Evolutionary conservation across 2,329 filamentous ascomycete genomes (phyloP).

Genomic region (Nemania diffusa): DNA sequence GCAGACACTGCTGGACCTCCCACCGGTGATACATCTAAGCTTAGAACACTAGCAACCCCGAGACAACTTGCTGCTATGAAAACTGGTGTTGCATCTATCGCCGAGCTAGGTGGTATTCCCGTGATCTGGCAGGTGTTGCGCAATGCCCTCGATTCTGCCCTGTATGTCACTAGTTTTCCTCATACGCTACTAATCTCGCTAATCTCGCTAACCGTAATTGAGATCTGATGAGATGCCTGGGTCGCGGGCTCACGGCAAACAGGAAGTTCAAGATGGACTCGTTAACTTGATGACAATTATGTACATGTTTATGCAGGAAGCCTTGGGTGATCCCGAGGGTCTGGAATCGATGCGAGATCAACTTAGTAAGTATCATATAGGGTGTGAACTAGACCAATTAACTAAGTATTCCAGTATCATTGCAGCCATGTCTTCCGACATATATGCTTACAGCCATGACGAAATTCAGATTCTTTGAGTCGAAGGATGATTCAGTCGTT

Average conservation of each 20-base stretch:
- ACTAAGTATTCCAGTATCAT: conserved; percentile 56
- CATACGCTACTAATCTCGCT: conserved; percentile 37
- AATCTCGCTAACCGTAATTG: conserved; percentile 45
- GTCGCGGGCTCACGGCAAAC: conserved; percentile 53
- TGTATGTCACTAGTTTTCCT: conserved; percentile 53
- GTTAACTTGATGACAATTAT: conserved; percentile 72
- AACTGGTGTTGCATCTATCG: conserved; percentile 62
- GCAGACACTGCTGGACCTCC: conserved; percentile 68
- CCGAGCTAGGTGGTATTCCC: conserved; percentile 61
- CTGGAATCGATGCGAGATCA: conserved; percentile 60
- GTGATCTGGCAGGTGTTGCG: conserved; percentile 63
- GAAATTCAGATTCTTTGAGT: conserved; percentile 65
- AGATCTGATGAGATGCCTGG: conserved; percentile 62
- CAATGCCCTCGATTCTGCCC: conserved; percentile 62
- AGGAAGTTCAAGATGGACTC: conserved; percentile 68
- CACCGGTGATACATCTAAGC: conserved; percentile 56
- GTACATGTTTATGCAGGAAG: conserved; percentile 68
- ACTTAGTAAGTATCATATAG: conserved; percentile 58
- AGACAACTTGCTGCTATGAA: conserved; percentile 70
- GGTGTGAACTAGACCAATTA: neutral
- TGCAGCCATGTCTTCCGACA: conserved; percentile 75
- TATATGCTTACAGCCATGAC: conserved; percentile 76
- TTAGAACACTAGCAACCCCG: conserved; percentile 60
- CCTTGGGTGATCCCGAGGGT: conserved; percentile 62
- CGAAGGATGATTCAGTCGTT: conserved; percentile 31